Base-by-base conservation (phyloP, 495 filamentous ascomycete species). In the Bathelium albidoporum region DNA sequence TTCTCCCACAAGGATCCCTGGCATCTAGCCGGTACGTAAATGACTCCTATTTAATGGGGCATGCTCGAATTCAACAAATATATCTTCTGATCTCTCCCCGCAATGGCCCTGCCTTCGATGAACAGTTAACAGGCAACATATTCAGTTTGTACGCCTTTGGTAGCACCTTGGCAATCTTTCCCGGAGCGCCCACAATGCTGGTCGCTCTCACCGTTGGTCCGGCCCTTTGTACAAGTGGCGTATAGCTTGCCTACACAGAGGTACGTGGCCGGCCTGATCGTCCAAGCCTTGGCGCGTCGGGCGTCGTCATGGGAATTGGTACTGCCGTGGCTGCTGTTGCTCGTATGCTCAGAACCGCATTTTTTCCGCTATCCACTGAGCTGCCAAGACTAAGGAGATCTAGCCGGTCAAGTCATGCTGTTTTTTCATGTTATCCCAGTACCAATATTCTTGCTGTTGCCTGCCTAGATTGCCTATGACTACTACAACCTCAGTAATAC, bases 221-320 rank as follows among this genome's bases (percentile, higher is more conserved):
- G 16, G 73, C 63, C 1, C 0, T 75, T 10, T 29, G 59, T 2
- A 70, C 71, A 16, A 65, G 59, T 1, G 59, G 55, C 14, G 44
- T 36, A 5, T 58, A 64, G 44, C 43, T 71, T 36, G 59, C 59
- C 69, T 26, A 52, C 20, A 5, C 41, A 61, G 31, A 28, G 55
- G 24, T 39, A 26, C 3, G 39, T 32, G 36, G 59, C 16, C 58
- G 52, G 12, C 16, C 1, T 20, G 4, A 32, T 34, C 60, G 29
- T n/a, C 59, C 41, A 16, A n/a, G 14, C 20, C 59, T 73, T 1
- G 75, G 75, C 0, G 73, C 73, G 16, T 68, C 63, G 28, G 75
- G 73, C 2, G 59, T 64, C 14, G 70, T 76, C 31, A 70, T 71
- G 72, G 75, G 73, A 11, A 26, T 71, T 31, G 72, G 65, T 1